Conservation (phyloP, 345 rosid species). For the Lepidium aucheri region DNA sequence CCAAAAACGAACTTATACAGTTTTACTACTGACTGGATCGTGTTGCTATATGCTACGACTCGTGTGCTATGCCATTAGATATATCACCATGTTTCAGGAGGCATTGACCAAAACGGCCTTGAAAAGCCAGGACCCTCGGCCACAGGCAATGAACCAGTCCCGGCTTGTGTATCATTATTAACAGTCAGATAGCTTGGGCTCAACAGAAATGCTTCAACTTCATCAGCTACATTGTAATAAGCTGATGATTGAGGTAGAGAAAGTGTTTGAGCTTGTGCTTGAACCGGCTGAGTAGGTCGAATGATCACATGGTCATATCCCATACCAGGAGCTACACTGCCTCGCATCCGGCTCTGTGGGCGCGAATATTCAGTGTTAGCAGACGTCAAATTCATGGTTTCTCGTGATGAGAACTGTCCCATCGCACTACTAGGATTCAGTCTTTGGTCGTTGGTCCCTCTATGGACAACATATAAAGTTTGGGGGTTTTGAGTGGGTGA, state of each 20-base stretch:
- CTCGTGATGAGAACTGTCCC: slow-evolving; percentile 23
- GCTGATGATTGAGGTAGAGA: background rate
- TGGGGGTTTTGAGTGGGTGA: slow-evolving; percentile 27
- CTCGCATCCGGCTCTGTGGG: slow-evolving; percentile 57
- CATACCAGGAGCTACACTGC: slow-evolving; percentile 51
- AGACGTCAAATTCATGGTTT: slow-evolving; percentile 29
- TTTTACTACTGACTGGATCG: background rate
- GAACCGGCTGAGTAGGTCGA: slow-evolving; percentile 48
- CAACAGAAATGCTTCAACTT: slow-evolving; percentile 1
- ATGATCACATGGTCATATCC: slow-evolving; percentile 48
- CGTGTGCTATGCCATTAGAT: slow-evolving; percentile 4
- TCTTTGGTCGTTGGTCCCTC: slow-evolving; percentile 20
- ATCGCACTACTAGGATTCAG: slow-evolving; percentile 2
- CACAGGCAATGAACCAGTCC: background rate
- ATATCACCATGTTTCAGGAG: slow-evolving; percentile 21
- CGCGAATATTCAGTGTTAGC: slow-evolving; percentile 31
- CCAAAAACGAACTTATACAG: background rate
- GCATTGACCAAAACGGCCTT: slow-evolving; percentile 6
- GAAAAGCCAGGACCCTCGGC: background rate
- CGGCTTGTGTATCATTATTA: background rate
- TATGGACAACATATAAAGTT: slow-evolving; percentile 9
- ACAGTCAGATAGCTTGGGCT: slow-evolving; percentile 4
- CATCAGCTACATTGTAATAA: background rate
- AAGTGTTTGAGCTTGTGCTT: slow-evolving; percentile 20
- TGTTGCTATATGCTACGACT: background rate